phyloP scores from a whole-genome alignment of 345 rosid genomes.

The Citrus mangshanensis region DNA sequence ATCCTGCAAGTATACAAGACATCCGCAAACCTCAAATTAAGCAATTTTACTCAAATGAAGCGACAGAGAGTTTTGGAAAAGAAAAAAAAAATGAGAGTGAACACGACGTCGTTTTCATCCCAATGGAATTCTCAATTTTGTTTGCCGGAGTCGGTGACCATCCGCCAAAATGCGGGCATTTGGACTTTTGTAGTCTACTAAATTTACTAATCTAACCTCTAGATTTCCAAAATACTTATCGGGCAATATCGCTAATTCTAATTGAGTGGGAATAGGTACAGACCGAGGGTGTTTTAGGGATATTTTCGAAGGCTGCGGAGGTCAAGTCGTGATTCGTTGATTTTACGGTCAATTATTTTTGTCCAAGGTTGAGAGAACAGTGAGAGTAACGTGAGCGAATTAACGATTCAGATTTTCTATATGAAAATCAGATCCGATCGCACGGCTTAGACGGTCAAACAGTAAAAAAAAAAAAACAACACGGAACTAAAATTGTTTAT shows the following conservation, averaged over 20 bases:
- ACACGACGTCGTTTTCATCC: neutral
- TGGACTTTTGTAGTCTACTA: neutral
- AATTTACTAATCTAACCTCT: neutral
- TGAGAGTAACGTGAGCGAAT: conserved; percentile 4
- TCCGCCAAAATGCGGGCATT: neutral
- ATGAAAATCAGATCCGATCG: conserved; percentile 13
- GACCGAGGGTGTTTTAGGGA: neutral
- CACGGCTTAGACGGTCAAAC: neutral
- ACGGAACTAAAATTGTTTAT: neutral
- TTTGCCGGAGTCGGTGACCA: neutral
- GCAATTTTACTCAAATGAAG: neutral
- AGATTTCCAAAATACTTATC: neutral
- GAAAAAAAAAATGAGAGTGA: neutral
- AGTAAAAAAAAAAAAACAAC: neutral
- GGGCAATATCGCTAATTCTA: neutral
- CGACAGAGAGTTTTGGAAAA: no score
- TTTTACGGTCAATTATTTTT: neutral
- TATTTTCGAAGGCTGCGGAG: neutral
- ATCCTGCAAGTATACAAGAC: conserved; percentile 27
- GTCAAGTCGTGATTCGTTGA: neutral
- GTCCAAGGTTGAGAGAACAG: neutral
- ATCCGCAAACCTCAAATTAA: neutral
- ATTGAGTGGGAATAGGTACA: neutral
- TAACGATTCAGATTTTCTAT: conserved; percentile 23
- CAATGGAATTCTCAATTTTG: neutral